Base-by-base conservation (phyloP, 2,329 filamentous ascomycete genomes). In the Penicillium sp. region DNA sequence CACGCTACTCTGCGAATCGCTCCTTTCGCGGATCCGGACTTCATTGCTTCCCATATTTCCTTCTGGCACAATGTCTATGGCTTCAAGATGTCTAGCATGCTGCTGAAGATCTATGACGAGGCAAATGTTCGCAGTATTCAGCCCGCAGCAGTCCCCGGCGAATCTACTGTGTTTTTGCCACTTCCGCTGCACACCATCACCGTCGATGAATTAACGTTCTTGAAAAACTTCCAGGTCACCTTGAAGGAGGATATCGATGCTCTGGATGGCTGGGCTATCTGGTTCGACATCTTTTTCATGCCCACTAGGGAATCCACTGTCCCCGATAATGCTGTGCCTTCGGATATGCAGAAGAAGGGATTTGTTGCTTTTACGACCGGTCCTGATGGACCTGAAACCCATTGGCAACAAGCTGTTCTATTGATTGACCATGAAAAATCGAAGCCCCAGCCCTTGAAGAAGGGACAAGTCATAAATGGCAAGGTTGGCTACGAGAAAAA, bases 21-120 rank as follows among this genome's bases (percentile, higher is more conserved):
- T 0, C 88, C 90, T 7, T 74, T 90, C 17, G 75, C 82, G 9
- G 87, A 94, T 60, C 70, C 77, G 0, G 84, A 87, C 37, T 90
- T 86, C 60, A 72, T 92, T 38, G 72, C 77, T 12, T 85, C 92
- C 39, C 81, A 84, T 61, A 76, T 92, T 47, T 71, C 78, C 13
- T 95, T 90, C 70, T 96, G 90, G 90, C 76, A 83, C 47, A 80
- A 92, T 54, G 84, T 96, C 4, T 95, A 96, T 63, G 90, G 89
- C 33, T 96, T 96, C 66, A 82, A 93, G 59, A 95, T 95, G 85
- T 80, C 77, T 52, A 79, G 84, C 47, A 95, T 96, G 90, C 81
- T 88, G 56, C 75, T 80, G 30, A 81, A 82, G 26, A 86, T 90
- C 41, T 80, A 84, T 55, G 80, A 90, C 44, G 88, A 95, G 55